Percentiles rank a stretch among this genome's conserved stretches.
Evolutionary conservation across 345 rosid genomes (phyloP).

Genomic region (Heritiera littoralis): DNA sequence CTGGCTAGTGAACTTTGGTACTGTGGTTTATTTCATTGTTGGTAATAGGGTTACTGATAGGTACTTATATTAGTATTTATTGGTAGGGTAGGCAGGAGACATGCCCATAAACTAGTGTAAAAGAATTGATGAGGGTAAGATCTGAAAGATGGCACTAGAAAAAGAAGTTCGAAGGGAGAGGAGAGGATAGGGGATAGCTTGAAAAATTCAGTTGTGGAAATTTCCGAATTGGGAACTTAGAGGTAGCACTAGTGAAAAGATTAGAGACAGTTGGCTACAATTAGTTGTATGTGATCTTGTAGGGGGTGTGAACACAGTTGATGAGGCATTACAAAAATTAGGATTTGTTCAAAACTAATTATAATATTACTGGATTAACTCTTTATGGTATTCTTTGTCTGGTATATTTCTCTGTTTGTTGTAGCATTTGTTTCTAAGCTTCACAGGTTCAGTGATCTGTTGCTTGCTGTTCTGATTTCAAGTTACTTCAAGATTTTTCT

Average conservation of each 20-base stretch:
- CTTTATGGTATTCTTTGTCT: not conserved
- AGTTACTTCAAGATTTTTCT: slow-evolving; percentile 78
- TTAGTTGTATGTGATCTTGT: not conserved
- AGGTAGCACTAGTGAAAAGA: not conserved
- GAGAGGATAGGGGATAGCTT: not conserved
- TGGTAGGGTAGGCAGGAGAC: not conserved
- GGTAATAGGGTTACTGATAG: not conserved
- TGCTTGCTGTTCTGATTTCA: slow-evolving; percentile 61
- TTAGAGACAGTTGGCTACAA: not conserved
- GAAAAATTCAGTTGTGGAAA: not conserved
- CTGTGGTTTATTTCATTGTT: not conserved
- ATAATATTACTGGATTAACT: not conserved
- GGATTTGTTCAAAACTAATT: not conserved
- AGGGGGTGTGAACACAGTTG: not conserved
- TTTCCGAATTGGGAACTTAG: not conserved
- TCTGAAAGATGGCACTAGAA: not conserved
- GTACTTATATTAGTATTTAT: not conserved
- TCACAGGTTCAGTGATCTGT: slow-evolving; percentile 51
- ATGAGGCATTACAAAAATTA: not conserved
- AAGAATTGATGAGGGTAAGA: not conserved
- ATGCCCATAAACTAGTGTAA: not conserved
- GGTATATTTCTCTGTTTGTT: not conserved
- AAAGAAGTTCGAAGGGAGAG: not conserved
- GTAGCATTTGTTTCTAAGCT: not conserved
- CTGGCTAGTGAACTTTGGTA: not conserved